A percentile compares a stretch with the other conserved stretches of the same genome.
Conservation (phyloP, 305 asterid species). For the Petunia hybrid region DNA sequence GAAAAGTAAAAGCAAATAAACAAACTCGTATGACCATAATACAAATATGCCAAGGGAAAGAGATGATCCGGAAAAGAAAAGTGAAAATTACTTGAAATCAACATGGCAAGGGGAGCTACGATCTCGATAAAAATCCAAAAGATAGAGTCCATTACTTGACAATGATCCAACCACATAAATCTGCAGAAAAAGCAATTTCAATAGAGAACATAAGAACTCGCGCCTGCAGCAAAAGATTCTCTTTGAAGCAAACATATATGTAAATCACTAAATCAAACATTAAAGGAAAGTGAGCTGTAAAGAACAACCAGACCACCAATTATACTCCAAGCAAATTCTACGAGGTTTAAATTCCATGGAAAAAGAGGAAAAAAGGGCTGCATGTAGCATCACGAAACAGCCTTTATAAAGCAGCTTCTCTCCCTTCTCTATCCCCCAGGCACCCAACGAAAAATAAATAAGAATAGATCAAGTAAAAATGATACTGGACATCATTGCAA, state of each 20-base stretch:
- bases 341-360: background rate
- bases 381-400: constrained; percentile 10
- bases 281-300: background rate
- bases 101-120: constrained; percentile 79
- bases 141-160: constrained; percentile 72
- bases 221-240: constrained; percentile 22
- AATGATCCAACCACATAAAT: constrained; percentile 82
- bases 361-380: background rate
- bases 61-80: constrained; percentile 2
- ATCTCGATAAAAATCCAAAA: constrained; percentile 91
- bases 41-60: constrained; percentile 25
- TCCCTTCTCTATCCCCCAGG: background rate
- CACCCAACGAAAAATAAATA: background rate
- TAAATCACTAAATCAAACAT: background rate
- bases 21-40: constrained; percentile 18
- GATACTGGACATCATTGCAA: constrained; percentile 8
- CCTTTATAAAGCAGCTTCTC: background rate
- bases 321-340: background rate
- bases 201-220: constrained; percentile 4
- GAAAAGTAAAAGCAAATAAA: background rate
- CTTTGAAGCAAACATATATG: constrained; percentile 20
- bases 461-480: background rate
- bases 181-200: constrained; percentile 50
- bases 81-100: constrained; percentile 66
- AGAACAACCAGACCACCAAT: constrained; percentile 9